A percentile compares a stretch with the other conserved stretches of the same genome.
Evolutionary conservation across 306 rosid species (phyloP).

Genomic region (Rosa rugosa): DNA sequence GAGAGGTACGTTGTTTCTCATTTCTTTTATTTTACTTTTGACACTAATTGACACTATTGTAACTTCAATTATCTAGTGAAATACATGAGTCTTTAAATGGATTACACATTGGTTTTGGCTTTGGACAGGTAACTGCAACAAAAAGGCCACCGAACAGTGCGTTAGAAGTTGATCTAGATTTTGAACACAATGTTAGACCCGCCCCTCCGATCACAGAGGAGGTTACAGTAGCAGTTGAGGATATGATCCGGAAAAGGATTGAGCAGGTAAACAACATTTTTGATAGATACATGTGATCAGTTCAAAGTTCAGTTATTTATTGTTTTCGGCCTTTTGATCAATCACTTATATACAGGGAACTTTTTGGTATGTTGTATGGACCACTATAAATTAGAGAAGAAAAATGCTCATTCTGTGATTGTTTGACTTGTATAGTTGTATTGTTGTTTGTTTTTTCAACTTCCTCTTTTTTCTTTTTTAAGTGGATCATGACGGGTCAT

Average conservation of each 20-base stretch:
- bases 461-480: neutral
- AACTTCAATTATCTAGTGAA: neutral
- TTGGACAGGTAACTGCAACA: slow-evolving; percentile 71
- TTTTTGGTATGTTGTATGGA: neutral
- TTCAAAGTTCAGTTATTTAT: neutral
- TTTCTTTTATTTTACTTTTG: neutral
- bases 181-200: slow-evolving; percentile 87
- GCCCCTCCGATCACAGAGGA: slow-evolving; percentile 91
- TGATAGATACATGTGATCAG: neutral
- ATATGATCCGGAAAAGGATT: slow-evolving; percentile 72
- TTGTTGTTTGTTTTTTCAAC: slow-evolving; percentile 6
- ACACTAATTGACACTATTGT: slow-evolving; percentile 8
- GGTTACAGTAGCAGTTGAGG: slow-evolving; percentile 77
- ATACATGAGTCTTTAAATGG: neutral
- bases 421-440: neutral
- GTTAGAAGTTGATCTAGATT: slow-evolving; percentile 83
- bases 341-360: neutral
- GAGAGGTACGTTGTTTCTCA: slow-evolving; percentile 61
- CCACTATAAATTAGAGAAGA: neutral
- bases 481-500: neutral
- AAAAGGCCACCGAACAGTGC: slow-evolving; percentile 89
- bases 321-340: neutral
- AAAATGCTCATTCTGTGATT: neutral
- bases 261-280: slow-evolving; percentile 52
- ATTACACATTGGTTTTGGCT: slow-evolving; percentile 8